A percentile compares a stretch with the other conserved stretches of the same genome.
phyloP scores from a whole-genome alignment of 768 basidiomycete species.

The Russula earlei region DNA sequence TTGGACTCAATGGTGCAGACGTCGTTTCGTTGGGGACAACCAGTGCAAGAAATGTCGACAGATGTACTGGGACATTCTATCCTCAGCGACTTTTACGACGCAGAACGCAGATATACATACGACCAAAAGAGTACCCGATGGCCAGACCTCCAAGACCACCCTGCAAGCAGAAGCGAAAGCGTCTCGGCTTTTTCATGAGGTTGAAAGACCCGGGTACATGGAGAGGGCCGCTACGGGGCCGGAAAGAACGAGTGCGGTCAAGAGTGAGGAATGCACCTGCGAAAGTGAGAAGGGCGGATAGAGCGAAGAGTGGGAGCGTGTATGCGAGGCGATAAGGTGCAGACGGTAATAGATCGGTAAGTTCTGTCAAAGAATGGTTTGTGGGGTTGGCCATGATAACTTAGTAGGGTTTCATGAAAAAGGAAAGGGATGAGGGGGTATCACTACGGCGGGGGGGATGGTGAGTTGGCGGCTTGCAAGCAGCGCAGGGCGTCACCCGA shows the following conservation, averaged over 20 bases:
- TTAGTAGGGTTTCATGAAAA: neutral
- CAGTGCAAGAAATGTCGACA: constrained; percentile 50
- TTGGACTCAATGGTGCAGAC: constrained; percentile 35
- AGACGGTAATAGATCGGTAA: constrained; percentile 34
- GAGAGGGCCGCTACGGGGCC: constrained; percentile 31
- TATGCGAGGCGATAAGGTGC: constrained; percentile 47
- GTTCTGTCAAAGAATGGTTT: constrained; percentile 1
- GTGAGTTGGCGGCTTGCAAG: too few relatives aligned
- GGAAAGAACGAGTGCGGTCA: constrained; percentile 57
- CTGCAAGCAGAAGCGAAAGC: constrained; percentile 36
- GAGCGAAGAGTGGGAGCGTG: constrained; percentile 47
- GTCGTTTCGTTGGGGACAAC: constrained; percentile 44
- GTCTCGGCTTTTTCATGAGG: constrained; percentile 21
- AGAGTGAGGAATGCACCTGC: constrained; percentile 66
- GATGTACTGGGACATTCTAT: constrained; percentile 34
- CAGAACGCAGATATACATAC: constrained; percentile 31
- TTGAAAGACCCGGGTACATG: constrained; percentile 22
- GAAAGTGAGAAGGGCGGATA: constrained; percentile 49
- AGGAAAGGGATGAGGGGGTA: neutral
- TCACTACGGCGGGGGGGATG: neutral
- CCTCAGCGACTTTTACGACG: neutral
- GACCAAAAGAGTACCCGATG: constrained; percentile 48
- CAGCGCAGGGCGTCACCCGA: too few relatives aligned
- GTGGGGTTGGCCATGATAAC: constrained; percentile 5
- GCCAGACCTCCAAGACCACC: constrained; percentile 58